A percentile compares a stretch with the other conserved stretches of the same genome.
These are phyloP conservation scores for Aspergillus sp. DNA, from an alignment of 2,329 filamentous ascomycete genomes.

Conservation along the genomic window DNA sequence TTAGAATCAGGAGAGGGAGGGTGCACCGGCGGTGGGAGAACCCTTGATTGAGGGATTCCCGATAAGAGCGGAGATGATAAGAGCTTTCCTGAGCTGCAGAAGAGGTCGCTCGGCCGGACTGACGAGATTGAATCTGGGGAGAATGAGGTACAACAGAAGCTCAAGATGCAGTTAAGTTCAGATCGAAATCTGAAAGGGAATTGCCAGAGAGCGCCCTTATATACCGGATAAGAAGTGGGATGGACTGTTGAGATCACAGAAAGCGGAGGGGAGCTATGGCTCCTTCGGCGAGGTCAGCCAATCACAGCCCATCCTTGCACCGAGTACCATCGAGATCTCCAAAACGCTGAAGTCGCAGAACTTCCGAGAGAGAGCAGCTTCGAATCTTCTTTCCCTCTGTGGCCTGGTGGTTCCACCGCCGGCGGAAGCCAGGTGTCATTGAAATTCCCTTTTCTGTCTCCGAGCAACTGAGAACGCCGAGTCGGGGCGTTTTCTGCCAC, in stretches of 20 bases:
- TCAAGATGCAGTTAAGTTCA: not conserved
- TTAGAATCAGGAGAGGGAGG: not conserved
- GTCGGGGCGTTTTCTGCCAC: not conserved
- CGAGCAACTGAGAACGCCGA: not conserved
- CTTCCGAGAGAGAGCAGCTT: constrained; percentile 7
- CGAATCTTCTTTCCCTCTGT: constrained; percentile 9
- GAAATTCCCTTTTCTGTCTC: not conserved
- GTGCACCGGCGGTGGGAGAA: not conserved
- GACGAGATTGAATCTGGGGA: not conserved
- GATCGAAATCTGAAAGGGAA: not conserved
- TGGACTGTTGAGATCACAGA: not conserved
- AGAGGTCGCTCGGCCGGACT: not conserved
- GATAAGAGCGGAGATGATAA: constrained; percentile 12
- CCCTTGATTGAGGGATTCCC: not conserved
- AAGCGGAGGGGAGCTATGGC: not conserved
- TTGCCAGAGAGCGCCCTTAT: constrained; percentile 5
- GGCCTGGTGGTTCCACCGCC: constrained; percentile 1
- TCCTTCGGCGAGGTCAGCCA: constrained; percentile 14
- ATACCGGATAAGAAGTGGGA: constrained; percentile 3
- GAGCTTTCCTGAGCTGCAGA: not conserved
- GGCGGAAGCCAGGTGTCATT: not conserved
- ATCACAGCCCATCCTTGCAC: constrained; percentile 2
- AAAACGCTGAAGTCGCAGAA: not conserved
- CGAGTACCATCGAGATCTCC: constrained; percentile 7
- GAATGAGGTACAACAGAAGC: not conserved